Evolutionary conservation across 148 eudicot species (phyloP), one percentile per base, ranked within the genome.

Genomic region (Rhododendron henanense): DNA sequence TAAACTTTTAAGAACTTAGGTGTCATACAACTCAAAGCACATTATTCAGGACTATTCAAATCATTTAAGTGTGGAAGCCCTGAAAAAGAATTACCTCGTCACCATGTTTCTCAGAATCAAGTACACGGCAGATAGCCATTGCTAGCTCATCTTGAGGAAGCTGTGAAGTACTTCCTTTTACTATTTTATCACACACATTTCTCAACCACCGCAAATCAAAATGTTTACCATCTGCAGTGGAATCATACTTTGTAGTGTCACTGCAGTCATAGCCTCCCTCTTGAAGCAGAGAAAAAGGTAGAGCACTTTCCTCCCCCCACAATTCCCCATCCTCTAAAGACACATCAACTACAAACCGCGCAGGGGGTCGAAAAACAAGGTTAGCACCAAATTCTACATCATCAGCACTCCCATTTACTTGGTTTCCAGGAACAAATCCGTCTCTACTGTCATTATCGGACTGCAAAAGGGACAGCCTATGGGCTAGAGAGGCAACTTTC

Each of bases 71-170:
- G 15, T 35, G 2, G 67, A 28, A 81, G 18, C 41, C 65, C 28
- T 19, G 25, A 39, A 55, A 35, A 37, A 21, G 85, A 14, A 82
- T 85, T 91, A 97, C 99, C 98, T 97, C 99, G 86, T 97, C 99
- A 67, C 99, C 98, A 83, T 93, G 98, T 90, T 97, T 97, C 31
- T 93, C 94, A 82, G 98, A 97, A 90, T 94, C 94, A 88, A 97
- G 99, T 87, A 95, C 92, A 45, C 95, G 95, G 88, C 98, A 97
- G 82, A 97, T 92, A 57, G 98, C 92, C 92, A 91, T 92, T 81
- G 99, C 99, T 84, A 97, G 88, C 88, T 97, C 99, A 93, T 97
- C 99, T 87, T 84, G 94, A 63, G 98, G 90, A 85, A 97, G 96
- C 77, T 95, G 98, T 31, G 99, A 95, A 84, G 88, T 82, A 92